These are phyloP conservation scores for Asterophora lycoperdoides DNA, from an alignment of 768 basidiomycete genomes.

Conservation along the genomic window DNA sequence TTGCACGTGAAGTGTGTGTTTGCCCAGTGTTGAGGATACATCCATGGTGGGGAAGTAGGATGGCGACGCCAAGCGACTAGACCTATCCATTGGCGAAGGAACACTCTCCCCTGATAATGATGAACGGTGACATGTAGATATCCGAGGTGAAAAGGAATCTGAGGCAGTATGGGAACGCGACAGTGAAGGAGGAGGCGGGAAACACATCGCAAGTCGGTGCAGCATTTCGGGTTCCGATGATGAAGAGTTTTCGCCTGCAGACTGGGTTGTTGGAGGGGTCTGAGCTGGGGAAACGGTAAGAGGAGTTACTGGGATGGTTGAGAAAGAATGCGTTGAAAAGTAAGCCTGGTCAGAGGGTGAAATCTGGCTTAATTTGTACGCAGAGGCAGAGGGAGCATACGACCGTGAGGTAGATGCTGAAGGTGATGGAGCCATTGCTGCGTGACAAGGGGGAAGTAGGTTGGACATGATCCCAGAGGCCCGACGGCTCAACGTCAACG, in stretches of 20 bases:
- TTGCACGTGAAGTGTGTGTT: constrained; percentile 43
- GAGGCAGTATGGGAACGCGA: constrained; percentile 18
- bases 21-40: constrained; percentile 34
- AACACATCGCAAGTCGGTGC: constrained; percentile 24
- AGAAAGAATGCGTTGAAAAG: constrained; percentile 11
- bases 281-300: constrained; percentile 6
- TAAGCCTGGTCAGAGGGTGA: constrained; percentile 13
- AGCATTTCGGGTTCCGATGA: constrained; percentile 19
- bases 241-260: constrained; percentile 1
- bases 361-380: constrained; percentile 9
- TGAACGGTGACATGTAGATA: constrained; percentile 13
- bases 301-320: constrained; percentile 11
- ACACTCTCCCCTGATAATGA: constrained; percentile 8
- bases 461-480: not conserved
- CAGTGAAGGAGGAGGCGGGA: constrained; percentile 25
- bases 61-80: constrained; percentile 24
- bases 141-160: constrained; percentile 16
- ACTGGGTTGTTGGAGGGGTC: not conserved
- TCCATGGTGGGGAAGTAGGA: constrained; percentile 40
- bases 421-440: constrained; percentile 11
- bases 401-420: constrained; percentile 14
- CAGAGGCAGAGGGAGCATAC: constrained; percentile 5
- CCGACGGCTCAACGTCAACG: constrained; percentile 4
- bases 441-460: not conserved
- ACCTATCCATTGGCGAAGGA: constrained; percentile 26